A percentile compares a stretch with the other conserved stretches of the same genome.
Evolutionary conservation across 306 rosid species (phyloP).

Genomic region (Herpetospermum pedunculosum): DNA sequence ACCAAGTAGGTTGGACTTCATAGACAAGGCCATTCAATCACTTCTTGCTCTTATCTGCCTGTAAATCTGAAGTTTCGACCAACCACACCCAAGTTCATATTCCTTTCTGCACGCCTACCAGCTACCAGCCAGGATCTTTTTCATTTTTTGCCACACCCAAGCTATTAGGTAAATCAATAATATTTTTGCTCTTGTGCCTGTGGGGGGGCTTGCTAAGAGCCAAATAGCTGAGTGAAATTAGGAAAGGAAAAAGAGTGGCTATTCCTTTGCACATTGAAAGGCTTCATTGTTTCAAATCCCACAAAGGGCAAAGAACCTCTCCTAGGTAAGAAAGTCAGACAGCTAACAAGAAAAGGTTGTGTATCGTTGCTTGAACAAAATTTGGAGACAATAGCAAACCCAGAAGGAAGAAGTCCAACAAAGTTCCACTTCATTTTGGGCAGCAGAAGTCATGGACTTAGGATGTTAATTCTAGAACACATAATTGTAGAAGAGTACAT

Average conservation of each 20-base stretch:
- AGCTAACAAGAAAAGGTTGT: neutral
- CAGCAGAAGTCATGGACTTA: neutral
- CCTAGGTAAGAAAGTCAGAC: neutral
- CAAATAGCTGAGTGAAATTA: neutral
- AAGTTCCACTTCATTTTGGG: neutral
- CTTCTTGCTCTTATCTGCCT: neutral
- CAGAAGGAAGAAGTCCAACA: neutral
- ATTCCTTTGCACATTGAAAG: neutral
- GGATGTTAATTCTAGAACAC: neutral
- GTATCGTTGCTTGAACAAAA: neutral
- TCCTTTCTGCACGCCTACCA: neutral
- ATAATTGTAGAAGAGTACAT: neutral
- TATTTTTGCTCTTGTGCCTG: too few species aligned
- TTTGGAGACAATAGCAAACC: neutral
- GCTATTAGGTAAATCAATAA: too few species aligned
- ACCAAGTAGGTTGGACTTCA: neutral
- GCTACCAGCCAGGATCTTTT: neutral
- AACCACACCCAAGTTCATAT: neutral
- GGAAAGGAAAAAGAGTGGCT: neutral
- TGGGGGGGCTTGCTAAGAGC: neutral
- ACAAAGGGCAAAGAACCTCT: neutral
- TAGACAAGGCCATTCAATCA: neutral
- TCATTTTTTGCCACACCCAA: neutral
- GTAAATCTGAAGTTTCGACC: neutral
- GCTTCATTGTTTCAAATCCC: neutral